Evolutionary conservation across 164 flowering plant species (phyloP), one percentile per base, ranked within the genome.

Genomic region (Liriodendron chinense): DNA sequence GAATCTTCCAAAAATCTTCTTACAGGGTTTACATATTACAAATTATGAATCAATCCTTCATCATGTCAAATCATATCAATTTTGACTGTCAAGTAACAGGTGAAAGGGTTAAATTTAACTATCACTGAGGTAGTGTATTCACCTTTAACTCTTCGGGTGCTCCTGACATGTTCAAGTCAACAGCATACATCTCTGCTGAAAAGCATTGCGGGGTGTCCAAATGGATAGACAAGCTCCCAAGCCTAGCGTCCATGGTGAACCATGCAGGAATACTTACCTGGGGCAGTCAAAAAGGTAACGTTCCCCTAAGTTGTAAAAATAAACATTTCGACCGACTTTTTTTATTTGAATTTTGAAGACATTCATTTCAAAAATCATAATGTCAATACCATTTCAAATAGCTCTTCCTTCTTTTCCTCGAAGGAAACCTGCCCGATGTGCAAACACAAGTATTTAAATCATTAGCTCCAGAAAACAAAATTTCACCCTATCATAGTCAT

Each of bases 191-290:
- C 84, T 96, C 99, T 3, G 99, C 99, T 62, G 93, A 88, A 85
- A 96, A 96, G 84, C 98, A 96, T 79, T 94, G 99, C n/a, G 99
- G 99, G 7, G 98, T 91, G 14, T 96, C 99, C 86, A 96, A 85
- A 86, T 96, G 97, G 76, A 96, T 78, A 50, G 99, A 91, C 85
- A 96, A 81, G 87, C 93, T 88, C 70, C 99, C 99, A 80, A 94
- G 97, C 84, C 93, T 84, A 53, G 95, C 89, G 80, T 94, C 99
- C 76, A 89, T 89, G 24, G 95, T 88, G 86, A 92, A 96, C 99
- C 99, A 96, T 70, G 97, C 87, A 78, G 98, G 99, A 78, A 96
- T 89, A 84, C 98, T 94, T n/a, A 96, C 98, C 99, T 96, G 82
- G 70, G 84, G 74, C 70, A 66, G 14, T 24, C 57, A 43, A 74